Conservation (phyloP, 495 filamentous ascomycete genomes). For the Chaetomium tenue region DNA sequence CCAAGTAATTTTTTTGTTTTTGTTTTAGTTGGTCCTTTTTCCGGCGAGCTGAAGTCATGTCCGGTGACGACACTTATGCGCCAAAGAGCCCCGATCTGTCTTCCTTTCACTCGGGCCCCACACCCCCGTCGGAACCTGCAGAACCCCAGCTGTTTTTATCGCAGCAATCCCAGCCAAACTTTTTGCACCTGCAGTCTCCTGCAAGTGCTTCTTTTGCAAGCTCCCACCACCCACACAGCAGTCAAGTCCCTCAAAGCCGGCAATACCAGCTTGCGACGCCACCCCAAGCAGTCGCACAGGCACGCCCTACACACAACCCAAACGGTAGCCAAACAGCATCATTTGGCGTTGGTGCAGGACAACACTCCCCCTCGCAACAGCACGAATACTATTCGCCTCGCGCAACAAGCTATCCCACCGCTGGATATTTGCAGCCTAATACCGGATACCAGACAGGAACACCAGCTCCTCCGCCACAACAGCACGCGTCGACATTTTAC, state of each 20-base stretch:
- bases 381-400: conserved; percentile 20
- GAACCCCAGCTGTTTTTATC: conserved; percentile 29
- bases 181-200: conserved; percentile 29
- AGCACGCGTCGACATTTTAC: conserved; percentile 11
- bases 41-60: conserved; percentile 35
- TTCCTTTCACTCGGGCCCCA: conserved; percentile 46
- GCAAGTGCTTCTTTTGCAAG: conserved; percentile 27
- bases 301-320: background rate
- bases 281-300: conserved; percentile 22
- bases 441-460: conserved; percentile 18
- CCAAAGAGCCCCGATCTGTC: conserved; percentile 58
- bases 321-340: conserved; percentile 3
- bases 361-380: conserved; percentile 16
- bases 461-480: conserved; percentile 22
- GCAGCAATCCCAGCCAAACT: conserved; percentile 26
- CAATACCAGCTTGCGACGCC: conserved; percentile 24
- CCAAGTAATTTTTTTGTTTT: conserved; percentile 34
- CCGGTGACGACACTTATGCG: conserved; percentile 49
- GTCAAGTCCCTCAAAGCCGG: conserved; percentile 28
- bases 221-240: conserved; percentile 13
- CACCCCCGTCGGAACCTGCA: conserved; percentile 26
- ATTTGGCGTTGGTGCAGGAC: background rate
- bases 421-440: conserved; percentile 7
- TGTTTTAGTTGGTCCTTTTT: conserved; percentile 18
- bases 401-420: conserved; percentile 3